Evolutionary conservation across 2,329 filamentous ascomycete genomes (phyloP).

Genomic region (Capronia epimyces): DNA sequence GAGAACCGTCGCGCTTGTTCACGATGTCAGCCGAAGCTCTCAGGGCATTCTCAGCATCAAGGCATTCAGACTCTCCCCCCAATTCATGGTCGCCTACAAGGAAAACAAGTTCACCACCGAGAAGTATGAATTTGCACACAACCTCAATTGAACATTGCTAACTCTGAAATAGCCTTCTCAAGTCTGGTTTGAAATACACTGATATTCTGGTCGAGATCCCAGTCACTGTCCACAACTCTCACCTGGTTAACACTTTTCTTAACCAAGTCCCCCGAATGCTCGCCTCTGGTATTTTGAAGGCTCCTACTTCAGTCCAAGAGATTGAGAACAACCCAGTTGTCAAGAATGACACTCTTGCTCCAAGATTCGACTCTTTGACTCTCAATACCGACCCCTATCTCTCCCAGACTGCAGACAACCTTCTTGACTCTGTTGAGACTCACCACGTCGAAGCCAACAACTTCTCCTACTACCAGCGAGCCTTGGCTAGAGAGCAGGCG

Average conservation of each 20-base stretch:
- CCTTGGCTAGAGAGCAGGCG: constrained; percentile 84
- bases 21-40: constrained; percentile 91
- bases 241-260: constrained; percentile 89
- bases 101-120: constrained; percentile 97
- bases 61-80: constrained; percentile 81
- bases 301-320: constrained; percentile 73
- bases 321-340: constrained; percentile 60
- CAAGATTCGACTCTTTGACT: constrained; percentile 84
- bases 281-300: constrained; percentile 39
- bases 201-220: constrained; percentile 91
- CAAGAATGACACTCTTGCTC: constrained; percentile 64
- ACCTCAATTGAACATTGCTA: constrained; percentile 20
- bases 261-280: constrained; percentile 77
- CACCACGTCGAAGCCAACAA: constrained; percentile 99
- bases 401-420: constrained; percentile 94
- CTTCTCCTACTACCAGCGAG: constrained; percentile 94
- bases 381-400: constrained; percentile 95
- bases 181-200: constrained; percentile 86
- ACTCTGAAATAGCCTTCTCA: constrained; percentile 65
- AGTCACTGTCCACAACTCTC: constrained; percentile 88
- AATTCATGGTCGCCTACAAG: constrained; percentile 87
- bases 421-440: constrained; percentile 93
- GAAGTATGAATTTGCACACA: constrained; percentile 55
- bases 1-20: constrained; percentile 78
- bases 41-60: constrained; percentile 85